Conservation (phyloP, 345 rosid species). For the Eucalyptus regnans region DNA sequence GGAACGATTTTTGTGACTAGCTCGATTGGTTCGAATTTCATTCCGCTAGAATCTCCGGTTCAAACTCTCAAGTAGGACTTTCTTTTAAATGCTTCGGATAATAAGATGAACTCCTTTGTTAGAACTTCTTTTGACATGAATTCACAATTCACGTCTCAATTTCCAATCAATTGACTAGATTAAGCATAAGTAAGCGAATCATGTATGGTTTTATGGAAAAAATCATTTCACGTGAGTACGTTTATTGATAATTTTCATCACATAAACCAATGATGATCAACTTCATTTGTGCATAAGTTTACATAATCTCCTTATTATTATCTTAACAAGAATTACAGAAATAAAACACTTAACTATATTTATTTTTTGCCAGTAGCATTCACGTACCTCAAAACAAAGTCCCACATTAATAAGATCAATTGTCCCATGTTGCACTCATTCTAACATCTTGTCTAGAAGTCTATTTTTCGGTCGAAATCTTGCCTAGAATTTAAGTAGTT, state of each 20-base stretch:
- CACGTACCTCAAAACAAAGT: not conserved
- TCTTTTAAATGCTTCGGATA: accelerated
- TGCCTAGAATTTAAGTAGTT: not conserved
- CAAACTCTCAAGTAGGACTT: accelerated
- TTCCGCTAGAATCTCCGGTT: accelerated
- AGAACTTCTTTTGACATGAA: not conserved
- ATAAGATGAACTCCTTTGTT: not conserved
- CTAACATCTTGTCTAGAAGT: not conserved
- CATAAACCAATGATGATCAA: accelerated
- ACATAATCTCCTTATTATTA: not conserved
- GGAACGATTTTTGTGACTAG: not conserved
- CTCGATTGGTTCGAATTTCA: not conserved
- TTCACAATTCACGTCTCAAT: accelerated
- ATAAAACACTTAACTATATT: not conserved
- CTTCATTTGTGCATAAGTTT: accelerated
- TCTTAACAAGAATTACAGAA: not conserved
- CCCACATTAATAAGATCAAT: not conserved
- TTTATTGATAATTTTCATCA: not conserved
- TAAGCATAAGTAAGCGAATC: accelerated
- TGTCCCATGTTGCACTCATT: not conserved
- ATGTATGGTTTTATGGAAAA: not conserved
- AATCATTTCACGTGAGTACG: accelerated
- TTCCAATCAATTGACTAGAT: not conserved
- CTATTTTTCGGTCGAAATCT: accelerated
- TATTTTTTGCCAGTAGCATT: not conserved